phyloP scores from a whole-genome alignment of 1,139 yeast genomes.

The Candida sp. region DNA sequence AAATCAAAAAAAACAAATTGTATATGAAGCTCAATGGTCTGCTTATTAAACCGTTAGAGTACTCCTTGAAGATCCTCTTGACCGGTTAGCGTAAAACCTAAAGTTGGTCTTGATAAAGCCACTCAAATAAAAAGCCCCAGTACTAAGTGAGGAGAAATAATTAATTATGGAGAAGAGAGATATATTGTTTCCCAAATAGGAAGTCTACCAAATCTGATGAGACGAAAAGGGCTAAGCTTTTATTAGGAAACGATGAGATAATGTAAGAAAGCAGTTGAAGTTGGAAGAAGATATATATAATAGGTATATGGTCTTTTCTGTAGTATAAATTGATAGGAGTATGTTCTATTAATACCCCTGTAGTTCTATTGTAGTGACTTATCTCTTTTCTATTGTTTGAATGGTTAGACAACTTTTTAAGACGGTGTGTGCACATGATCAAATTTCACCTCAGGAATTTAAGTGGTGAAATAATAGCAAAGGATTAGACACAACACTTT shows the following conservation, averaged over 20 bases:
- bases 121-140: conserved; percentile 3
- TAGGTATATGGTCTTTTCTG: too few relatives aligned
- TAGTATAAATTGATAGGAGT: too few relatives aligned
- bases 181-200: neutral
- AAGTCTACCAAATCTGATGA: too few relatives aligned
- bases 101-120: conserved; percentile 7
- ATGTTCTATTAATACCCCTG: too few relatives aligned
- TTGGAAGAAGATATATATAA: too few relatives aligned
- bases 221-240: too few relatives aligned
- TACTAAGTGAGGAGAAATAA: conserved; percentile 4
- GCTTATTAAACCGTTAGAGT: conserved; percentile 15
- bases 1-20: conserved; percentile 25
- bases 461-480: neutral
- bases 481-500: too few relatives aligned
- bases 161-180: conserved; percentile 2
- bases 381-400: too few relatives aligned
- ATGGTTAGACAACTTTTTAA: too few relatives aligned
- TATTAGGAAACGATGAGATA: too few relatives aligned
- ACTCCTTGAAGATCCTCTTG: conserved; percentile 8
- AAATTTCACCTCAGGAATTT: neutral
- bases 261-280: too few relatives aligned
- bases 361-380: too few relatives aligned
- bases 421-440: neutral
- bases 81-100: conserved; percentile 5
- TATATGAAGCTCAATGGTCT: conserved; percentile 40